Conservation (phyloP, 352 stramenopile species). For the Phytophthora constricta region DNA sequence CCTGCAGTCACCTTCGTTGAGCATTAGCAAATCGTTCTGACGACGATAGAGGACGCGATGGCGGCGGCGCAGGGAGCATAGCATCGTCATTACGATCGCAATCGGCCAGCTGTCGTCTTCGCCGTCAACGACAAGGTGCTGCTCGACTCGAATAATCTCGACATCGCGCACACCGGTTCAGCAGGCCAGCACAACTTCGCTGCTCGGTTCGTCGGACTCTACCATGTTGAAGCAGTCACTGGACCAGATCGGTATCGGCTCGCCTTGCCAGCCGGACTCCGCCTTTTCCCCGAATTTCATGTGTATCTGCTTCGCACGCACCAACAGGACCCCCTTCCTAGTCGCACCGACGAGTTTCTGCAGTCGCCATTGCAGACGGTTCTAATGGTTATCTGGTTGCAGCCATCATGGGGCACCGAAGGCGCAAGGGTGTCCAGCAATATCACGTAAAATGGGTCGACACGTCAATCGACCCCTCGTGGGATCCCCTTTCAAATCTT, state of each 20-base stretch:
- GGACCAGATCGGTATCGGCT: slow-evolving; percentile 2
- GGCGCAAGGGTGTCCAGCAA: slow-evolving; percentile 5
- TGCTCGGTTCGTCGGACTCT: slow-evolving; percentile 9
- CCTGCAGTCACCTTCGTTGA: slow-evolving; percentile 3
- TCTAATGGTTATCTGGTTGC: slow-evolving; percentile 5
- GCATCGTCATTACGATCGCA: slow-evolving; percentile 13
- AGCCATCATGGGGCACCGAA: slow-evolving; percentile 3
- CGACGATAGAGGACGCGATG: slow-evolving; percentile 2
- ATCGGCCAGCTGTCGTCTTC: slow-evolving; percentile 3
- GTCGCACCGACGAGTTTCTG: slow-evolving; percentile 1
- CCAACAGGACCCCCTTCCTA: not conserved
- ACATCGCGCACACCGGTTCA: slow-evolving; percentile 8
- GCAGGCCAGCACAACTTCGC: slow-evolving; percentile 14
- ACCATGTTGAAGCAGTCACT: not conserved
- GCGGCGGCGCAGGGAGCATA: slow-evolving; percentile 5
- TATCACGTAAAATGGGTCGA: slow-evolving; percentile 12
- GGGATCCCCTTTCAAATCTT: slow-evolving; percentile 2
- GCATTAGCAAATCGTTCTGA: not conserved
- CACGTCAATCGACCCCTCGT: not conserved
- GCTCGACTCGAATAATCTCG: slow-evolving; percentile 12
- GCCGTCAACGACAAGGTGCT: slow-evolving; percentile 9
- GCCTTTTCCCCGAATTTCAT: slow-evolving; percentile 3
- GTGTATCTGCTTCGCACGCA: not conserved
- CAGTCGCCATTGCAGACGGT: slow-evolving; percentile 9
- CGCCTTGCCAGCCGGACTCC: not conserved